A percentile compares a stretch with the other conserved stretches of the same genome.
Evolutionary conservation across 2,329 filamentous ascomycete genomes (phyloP).

Genomic region (Lomentospora prolificans): DNA sequence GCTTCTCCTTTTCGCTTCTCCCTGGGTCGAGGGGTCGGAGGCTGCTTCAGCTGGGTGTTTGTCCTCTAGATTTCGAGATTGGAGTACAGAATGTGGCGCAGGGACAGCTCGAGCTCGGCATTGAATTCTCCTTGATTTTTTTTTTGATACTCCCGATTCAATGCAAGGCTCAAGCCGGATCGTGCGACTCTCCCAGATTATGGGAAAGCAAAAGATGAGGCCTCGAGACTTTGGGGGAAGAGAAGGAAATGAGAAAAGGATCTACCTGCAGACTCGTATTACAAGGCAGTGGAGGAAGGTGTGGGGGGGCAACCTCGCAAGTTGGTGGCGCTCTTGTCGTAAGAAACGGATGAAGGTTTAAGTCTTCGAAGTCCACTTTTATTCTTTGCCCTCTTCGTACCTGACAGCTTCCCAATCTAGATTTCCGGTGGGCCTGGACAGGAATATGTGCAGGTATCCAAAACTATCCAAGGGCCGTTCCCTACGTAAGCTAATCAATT

Average conservation of each 20-base stretch:
- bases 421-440: background rate
- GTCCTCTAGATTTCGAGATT: background rate
- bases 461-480: background rate
- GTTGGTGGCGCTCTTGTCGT: constrained; percentile 4
- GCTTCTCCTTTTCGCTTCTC: background rate
- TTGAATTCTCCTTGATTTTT: background rate
- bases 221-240: background rate
- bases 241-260: background rate
- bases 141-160: background rate
- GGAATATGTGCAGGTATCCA: too few species aligned
- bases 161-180: background rate
- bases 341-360: background rate
- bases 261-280: background rate
- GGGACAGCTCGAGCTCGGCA: background rate
- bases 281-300: background rate
- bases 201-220: background rate
- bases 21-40: background rate
- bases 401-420: background rate
- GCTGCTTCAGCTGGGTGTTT: background rate
- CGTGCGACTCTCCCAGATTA: background rate
- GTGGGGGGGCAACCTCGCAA: background rate
- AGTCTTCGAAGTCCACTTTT: background rate
- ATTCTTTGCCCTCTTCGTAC: background rate
- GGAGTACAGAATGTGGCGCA: background rate
- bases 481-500: background rate